Base-by-base conservation (phyloP, 2,329 filamentous ascomycete species). In the Venturia carpophila region DNA sequence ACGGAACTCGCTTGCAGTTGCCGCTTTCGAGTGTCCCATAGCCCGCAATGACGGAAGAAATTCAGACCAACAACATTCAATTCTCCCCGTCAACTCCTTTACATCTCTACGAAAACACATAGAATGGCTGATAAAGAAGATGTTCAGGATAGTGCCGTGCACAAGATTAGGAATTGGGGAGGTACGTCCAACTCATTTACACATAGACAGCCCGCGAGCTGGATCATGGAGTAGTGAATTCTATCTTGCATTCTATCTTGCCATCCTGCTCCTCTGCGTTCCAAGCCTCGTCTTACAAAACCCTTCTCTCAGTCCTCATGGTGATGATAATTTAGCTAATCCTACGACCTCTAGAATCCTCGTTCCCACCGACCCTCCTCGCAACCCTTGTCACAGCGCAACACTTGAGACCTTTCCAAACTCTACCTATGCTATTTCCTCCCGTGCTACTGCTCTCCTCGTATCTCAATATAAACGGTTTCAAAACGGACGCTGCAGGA, bases 371-470 rank as follows among this genome's bases (percentile, higher is more conserved):
- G 30, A 86, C 83, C 13, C 74, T 87, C 15, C 82, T 88, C 55
- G 87, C 87, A 66, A 87, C 86, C 10, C 78, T 89, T 55, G 83
- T 89, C 69, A 82, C 85, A 49, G 84, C 86, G 13, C 84, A 88
- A 70, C 84, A 88, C 76, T 78, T 83, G 55, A 84, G 84, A n/a
- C 87, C 87, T 9, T 85, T 87, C 74, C 85, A 87, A 72, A 71
- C 79, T 7, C 77, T 89, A 0, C 87, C 87, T 4, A 86, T 89
- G 82, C 74, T 87, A 68, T 89, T 89, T 72, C 83, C 86, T 5
- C 86, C 86, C 1, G 77, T 87, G 65, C 79, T 89, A 3, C 79
- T 89, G 66, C 87, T 88, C 76, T 83, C 82, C 63, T 83, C 83
- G 66, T 89, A 89, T 71, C 76, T 88, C 56, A 89, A 88, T 71